phyloP scores from a whole-genome alignment of 441 rosid genomes.

The Jatropha podagrica region DNA sequence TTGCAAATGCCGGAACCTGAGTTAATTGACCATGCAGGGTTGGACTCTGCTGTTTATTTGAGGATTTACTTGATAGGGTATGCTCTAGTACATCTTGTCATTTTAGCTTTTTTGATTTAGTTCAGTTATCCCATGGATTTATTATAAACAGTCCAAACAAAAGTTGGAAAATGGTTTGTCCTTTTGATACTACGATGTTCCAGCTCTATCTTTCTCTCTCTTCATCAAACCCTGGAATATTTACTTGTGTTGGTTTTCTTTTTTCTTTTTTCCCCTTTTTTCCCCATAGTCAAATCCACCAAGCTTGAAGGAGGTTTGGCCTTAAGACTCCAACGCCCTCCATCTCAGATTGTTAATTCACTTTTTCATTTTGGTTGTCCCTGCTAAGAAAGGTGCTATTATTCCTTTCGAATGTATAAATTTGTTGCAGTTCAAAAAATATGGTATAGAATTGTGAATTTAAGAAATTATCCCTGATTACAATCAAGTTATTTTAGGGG shows the following conservation, averaged over 20 bases:
- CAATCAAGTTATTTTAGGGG: neutral
- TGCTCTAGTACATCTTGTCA: slow-evolving; percentile 1
- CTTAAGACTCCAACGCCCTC: neutral
- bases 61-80: slow-evolving; percentile 50
- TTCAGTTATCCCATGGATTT: neutral
- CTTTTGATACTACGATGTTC: neutral
- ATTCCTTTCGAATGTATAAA: too few species aligned
- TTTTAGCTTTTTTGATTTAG: neutral
- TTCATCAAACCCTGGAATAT: neutral
- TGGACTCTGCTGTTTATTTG: slow-evolving; percentile 54
- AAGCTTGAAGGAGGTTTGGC: neutral
- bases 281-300: neutral
- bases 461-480: neutral
- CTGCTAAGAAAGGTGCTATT: neutral
- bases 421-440: too few species aligned
- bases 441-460: neutral
- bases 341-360: neutral
- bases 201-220: neutral
- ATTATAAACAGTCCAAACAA: neutral
- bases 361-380: neutral
- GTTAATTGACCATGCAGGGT: slow-evolving; percentile 54
- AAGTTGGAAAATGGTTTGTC: neutral
- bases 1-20: slow-evolving; percentile 56
- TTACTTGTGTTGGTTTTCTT: neutral
- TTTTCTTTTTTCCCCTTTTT: too few species aligned